Evolutionary conservation across 148 eudicot species (phyloP).

Genomic region (Camellia granthamiana): DNA sequence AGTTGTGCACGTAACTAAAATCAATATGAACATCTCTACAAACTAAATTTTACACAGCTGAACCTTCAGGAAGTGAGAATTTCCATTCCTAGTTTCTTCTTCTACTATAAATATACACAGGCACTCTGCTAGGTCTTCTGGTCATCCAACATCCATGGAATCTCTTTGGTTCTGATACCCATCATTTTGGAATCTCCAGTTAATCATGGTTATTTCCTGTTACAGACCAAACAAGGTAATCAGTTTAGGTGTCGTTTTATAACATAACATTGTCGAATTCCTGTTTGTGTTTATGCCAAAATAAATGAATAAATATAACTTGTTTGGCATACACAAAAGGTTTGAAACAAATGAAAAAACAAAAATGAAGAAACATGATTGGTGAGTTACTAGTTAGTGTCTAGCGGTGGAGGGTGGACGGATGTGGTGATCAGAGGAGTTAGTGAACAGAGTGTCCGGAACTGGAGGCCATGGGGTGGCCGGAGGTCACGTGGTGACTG

Average conservation of each 20-base stretch:
- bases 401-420: no score
- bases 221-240: background rate
- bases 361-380: no score
- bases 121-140: slow-evolving; percentile 8
- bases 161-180: background rate
- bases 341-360: no score
- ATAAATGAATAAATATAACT: no score
- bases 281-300: no score
- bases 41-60: slow-evolving; percentile 27
- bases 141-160: slow-evolving; percentile 3
- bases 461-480: no score
- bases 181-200: slow-evolving; percentile 9
- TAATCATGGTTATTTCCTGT: slow-evolving; percentile 16
- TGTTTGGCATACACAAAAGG: no score
- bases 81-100: slow-evolving; percentile 14
- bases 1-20: slow-evolving; percentile 20
- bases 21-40: slow-evolving; percentile 26
- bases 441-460: no score
- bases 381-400: no score
- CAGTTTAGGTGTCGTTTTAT: background rate
- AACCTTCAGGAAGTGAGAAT: slow-evolving; percentile 13
- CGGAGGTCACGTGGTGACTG: no score
- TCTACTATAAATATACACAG: slow-evolving; percentile 20
- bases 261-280: no score
- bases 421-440: no score